These are phyloP conservation scores for Apostasia ramifera DNA, from an alignment of 106 monocot species.

Conservation along the genomic window DNA sequence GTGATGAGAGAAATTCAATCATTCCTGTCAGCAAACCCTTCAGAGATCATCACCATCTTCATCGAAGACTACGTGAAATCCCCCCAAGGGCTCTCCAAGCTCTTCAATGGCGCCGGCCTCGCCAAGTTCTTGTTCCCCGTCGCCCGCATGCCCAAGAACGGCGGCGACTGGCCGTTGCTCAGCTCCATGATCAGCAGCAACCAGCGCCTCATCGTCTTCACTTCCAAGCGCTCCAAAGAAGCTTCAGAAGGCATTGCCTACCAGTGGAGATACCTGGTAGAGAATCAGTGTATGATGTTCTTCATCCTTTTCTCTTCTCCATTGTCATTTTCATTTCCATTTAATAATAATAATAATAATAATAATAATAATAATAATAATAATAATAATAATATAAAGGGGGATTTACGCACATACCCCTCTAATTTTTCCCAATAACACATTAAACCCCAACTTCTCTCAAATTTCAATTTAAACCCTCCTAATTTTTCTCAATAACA, in stretches of 20 bases:
- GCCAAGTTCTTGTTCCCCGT: slow-evolving; percentile 60
- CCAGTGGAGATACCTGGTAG: slow-evolving; percentile 59
- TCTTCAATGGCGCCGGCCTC: slow-evolving; percentile 50
- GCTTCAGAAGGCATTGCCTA: slow-evolving; percentile 58
- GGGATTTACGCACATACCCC: no score
- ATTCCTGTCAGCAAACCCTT: slow-evolving; percentile 45
- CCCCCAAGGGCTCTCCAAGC: slow-evolving; percentile 30
- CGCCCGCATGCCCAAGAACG: slow-evolving; percentile 53
- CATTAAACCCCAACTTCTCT: no score
- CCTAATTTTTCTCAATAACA: no score
- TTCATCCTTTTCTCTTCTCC: not conserved
- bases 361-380: not conserved
- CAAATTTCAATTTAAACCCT: no score
- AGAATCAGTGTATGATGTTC: slow-evolving; percentile 38
- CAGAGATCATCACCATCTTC: slow-evolving; percentile 62
- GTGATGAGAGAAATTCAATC: slow-evolving; percentile 45
- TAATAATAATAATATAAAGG: no score
- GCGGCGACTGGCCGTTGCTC: slow-evolving; percentile 54
- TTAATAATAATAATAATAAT: not conserved
- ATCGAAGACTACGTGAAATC: slow-evolving; percentile 59
- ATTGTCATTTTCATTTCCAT: not conserved
- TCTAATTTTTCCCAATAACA: no score
- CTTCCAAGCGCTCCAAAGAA: slow-evolving; percentile 52
- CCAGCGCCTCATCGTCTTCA: slow-evolving; percentile 69
- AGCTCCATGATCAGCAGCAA: slow-evolving; percentile 57